A percentile compares a stretch with the other conserved stretches of the same genome.
phyloP scores from a whole-genome alignment of 2,329 filamentous ascomycete genomes.

The Trichophyton mentagrophytes region DNA sequence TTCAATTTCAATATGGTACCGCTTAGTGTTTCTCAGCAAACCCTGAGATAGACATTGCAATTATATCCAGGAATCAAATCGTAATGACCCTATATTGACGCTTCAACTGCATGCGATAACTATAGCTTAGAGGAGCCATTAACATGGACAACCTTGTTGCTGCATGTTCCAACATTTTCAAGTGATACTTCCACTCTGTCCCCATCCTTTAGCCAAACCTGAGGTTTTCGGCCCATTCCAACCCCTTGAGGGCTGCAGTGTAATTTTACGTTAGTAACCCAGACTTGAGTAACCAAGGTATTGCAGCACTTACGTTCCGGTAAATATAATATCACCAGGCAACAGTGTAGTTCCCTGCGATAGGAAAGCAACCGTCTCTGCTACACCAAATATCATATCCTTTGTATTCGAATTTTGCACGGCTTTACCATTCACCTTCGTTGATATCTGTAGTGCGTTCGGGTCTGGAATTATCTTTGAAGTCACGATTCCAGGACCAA shows the following conservation, averaged over 20 bases:
- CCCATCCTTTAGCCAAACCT: constrained; percentile 56
- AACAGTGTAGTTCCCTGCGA: constrained; percentile 32
- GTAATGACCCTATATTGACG: background rate
- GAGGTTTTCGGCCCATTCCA: constrained; percentile 55
- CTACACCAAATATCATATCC: constrained; percentile 39
- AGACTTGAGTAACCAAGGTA: background rate
- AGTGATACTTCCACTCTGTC: constrained; percentile 57
- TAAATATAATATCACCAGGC: constrained; percentile 32
- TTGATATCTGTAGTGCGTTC: constrained; percentile 32
- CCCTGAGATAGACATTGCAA: background rate
- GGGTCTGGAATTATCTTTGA: constrained; percentile 34
- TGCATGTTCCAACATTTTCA: constrained; percentile 50
- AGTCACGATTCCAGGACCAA: constrained; percentile 58
- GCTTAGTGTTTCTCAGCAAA: background rate
- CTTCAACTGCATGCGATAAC: background rate
- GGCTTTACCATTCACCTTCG: constrained; percentile 37
- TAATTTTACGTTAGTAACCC: constrained; percentile 38
- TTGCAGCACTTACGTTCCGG: constrained; percentile 30
- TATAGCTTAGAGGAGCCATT: constrained; percentile 29
- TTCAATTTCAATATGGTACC: background rate
- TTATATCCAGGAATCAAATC: background rate
- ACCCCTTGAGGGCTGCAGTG: constrained; percentile 55
- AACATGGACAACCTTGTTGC: constrained; percentile 33
- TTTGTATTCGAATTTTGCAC: constrained; percentile 39
- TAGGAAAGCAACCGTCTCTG: constrained; percentile 35